phyloP scores from a whole-genome alignment of 176 grass and related monocot genomes.

The Echinochloa phyllopogon region DNA sequence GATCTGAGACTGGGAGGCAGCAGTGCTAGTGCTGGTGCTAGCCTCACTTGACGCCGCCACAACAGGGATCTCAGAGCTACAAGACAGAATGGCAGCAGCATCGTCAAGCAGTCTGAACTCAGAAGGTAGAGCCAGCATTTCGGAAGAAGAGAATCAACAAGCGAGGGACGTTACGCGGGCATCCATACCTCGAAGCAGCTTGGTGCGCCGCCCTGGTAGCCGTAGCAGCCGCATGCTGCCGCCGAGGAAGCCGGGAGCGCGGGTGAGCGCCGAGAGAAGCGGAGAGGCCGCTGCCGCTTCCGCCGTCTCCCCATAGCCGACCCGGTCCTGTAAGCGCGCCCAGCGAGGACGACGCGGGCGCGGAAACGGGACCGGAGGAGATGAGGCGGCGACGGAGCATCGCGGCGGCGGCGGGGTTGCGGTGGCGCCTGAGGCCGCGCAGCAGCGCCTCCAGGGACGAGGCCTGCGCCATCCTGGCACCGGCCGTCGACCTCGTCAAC shows the following conservation, averaged over 20 bases:
- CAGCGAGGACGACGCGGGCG: not conserved
- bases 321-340: not conserved
- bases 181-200: slow-evolving; percentile 40
- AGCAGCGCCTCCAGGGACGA: slow-evolving; percentile 30
- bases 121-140: not conserved
- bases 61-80: slow-evolving; percentile 33
- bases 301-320: not conserved
- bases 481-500: not conserved
- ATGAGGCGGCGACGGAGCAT: slow-evolving; percentile 29
- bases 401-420: not conserved
- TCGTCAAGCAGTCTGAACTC: not conserved
- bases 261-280: slow-evolving; percentile 7
- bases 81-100: slow-evolving; percentile 7
- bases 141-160: not conserved
- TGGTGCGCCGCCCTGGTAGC: slow-evolving; percentile 33
- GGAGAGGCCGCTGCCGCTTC: slow-evolving; percentile 1
- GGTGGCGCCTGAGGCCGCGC: slow-evolving; percentile 41
- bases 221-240: slow-evolving; percentile 2
- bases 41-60: slow-evolving; percentile 4
- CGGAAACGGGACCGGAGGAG: slow-evolving; percentile 4
- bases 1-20: slow-evolving; percentile 39
- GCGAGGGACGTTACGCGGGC: not conserved
- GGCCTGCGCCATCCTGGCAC: slow-evolving; percentile 33
- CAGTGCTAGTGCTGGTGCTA: not conserved
- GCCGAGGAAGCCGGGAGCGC: not conserved